Evolutionary conservation across 73 alveolate species (phyloP).

Genomic region (Tetrahymena thermophila): DNA sequence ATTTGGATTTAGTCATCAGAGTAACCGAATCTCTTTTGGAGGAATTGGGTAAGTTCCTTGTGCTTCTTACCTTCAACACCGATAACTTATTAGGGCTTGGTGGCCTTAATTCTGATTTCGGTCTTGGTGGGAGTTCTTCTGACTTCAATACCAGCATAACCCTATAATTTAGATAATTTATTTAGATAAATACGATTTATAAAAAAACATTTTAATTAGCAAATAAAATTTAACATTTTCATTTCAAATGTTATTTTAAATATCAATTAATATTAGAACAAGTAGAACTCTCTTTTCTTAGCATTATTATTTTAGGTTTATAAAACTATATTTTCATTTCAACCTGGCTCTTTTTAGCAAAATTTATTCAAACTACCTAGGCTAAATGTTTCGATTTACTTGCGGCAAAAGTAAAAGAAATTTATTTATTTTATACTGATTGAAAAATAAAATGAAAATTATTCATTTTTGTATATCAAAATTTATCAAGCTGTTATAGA

Average conservation of each 20-base stretch:
- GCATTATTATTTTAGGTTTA: too few species aligned
- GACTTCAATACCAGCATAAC: slow-evolving; percentile 84
- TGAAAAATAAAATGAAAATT: background rate
- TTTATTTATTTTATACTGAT: too few species aligned
- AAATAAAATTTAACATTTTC: too few species aligned
- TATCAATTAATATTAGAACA: background rate
- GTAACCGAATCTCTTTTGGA: slow-evolving; percentile 85
- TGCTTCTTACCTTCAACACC: slow-evolving; percentile 66
- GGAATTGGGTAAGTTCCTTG: slow-evolving; percentile 73
- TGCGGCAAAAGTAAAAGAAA: too few species aligned
- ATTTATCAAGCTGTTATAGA: too few species aligned
- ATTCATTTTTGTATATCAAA: background rate
- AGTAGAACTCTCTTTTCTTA: background rate
- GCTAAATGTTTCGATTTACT: background rate
- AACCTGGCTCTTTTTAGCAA: background rate
- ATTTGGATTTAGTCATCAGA: slow-evolving; percentile 66
- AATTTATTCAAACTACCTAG: too few species aligned
- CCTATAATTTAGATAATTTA: slow-evolving; percentile 35
- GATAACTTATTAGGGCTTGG: slow-evolving; percentile 69
- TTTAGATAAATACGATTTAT: background rate
- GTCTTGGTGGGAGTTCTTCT: slow-evolving; percentile 75
- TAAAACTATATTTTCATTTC: background rate
- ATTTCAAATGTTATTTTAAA: too few species aligned
- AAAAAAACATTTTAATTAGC: background rate
- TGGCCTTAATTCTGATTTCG: slow-evolving; percentile 78